Evolutionary conservation across 1,284 basidiomycete species (phyloP), one percentile per base, ranked within the genome.

Genomic region (Apiotrichum domesticum): DNA sequence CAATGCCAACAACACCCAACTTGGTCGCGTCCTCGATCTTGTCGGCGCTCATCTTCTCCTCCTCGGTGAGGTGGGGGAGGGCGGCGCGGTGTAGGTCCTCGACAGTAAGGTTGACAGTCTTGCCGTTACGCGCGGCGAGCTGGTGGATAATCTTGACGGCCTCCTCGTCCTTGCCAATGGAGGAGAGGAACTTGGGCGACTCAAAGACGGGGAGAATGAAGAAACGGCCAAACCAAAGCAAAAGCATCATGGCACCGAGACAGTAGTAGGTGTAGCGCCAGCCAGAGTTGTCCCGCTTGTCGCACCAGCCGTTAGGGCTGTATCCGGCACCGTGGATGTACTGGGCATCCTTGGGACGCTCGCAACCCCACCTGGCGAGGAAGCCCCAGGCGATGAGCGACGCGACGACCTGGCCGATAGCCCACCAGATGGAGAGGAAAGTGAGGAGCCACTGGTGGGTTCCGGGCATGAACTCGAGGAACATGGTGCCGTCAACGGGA

Each of bases 361-460:
- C 15, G 45, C 60, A 62, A 32, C 58, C 52, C 54, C 56, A 66
- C 33, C 58, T 58, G 39, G 57, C 54, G 14, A 66, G 49, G 58
- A 69, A 69, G 5, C 40, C 65, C 67, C 67, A 69, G 37, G 79
- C 76, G 33, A 84, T 76, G 45, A 83, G 65, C 32, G 80, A 81
- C 11, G 80, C 80, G 35, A 82, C 64, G 40, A 71, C 65, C 57
- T 69, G 66, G 7, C 84, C 85, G 29, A 85, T 65, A 14, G 82
- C 82, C 85, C 85, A 86, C 80, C 83, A 85, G 34, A 81, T 78
- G 8, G 83, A 84, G 1, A 86, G 78, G n/a, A 86, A 74, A 0
- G 84, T 86, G 46, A 86, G 72, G 40, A 83, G 80, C 80, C 82
- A 85, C 78, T 85, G 82, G 57, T 83, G 77, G 10, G 77, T 79